These are phyloP conservation scores for Xylaria sp. DNA, from an alignment of 2,329 filamentous ascomycete species.

Conservation along the genomic window DNA sequence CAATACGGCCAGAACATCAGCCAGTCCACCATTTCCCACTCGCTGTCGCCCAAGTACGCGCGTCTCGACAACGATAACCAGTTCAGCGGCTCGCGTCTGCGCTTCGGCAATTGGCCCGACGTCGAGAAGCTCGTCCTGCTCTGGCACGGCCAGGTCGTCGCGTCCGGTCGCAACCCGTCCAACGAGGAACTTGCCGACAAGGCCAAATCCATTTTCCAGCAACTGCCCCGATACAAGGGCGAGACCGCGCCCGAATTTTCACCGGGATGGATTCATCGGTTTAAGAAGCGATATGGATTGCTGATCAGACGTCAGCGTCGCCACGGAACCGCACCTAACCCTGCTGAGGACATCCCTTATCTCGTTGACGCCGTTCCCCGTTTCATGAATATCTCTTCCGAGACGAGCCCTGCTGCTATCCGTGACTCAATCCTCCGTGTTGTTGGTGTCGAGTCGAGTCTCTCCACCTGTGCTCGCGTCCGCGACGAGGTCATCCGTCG, in stretches of 20 bases:
- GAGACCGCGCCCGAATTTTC: constrained; percentile 64
- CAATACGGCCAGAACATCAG: constrained; percentile 64
- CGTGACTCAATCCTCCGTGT: constrained; percentile 59
- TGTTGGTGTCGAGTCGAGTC: constrained; percentile 57
- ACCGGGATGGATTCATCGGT: constrained; percentile 65
- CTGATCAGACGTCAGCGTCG: constrained; percentile 60
- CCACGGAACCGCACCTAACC: constrained; percentile 51
- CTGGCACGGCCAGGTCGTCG: constrained; percentile 53
- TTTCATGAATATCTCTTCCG: constrained; percentile 59
- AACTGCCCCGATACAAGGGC: constrained; percentile 63
- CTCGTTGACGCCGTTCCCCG: constrained; percentile 62
- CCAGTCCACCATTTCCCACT: constrained; percentile 66
- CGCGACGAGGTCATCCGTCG: constrained; percentile 59
- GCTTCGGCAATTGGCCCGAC: constrained; percentile 67
- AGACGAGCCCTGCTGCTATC: constrained; percentile 63
- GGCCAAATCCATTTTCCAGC: constrained; percentile 60
- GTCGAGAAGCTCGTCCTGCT: constrained; percentile 84
- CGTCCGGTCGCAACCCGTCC: constrained; percentile 58
- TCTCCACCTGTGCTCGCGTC: constrained; percentile 59
- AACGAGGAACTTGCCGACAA: constrained; percentile 67
- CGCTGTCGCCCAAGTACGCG: constrained; percentile 63
- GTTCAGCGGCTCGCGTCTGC: constrained; percentile 63
- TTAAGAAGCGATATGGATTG: constrained; percentile 65
- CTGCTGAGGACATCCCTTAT: constrained; percentile 61
- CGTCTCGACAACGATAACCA: constrained; percentile 63